Conservation (phyloP, 306 rosid genomes). For the Lotus japonicus region DNA sequence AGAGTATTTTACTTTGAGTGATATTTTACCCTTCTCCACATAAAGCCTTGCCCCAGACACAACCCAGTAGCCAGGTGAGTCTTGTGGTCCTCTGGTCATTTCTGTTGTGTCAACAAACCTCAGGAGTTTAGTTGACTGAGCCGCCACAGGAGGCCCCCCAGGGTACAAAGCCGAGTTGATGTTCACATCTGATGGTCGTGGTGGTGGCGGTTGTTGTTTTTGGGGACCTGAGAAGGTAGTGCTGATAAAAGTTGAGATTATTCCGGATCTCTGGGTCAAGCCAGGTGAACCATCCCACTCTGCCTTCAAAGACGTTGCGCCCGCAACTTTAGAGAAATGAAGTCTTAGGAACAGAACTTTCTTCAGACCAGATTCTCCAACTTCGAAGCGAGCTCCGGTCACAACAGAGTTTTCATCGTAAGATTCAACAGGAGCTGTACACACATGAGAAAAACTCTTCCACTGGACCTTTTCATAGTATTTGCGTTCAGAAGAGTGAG, state of each 20-base stretch:
- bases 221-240: slow-evolving; percentile 62
- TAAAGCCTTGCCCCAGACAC: slow-evolving; percentile 79
- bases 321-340: slow-evolving; percentile 44
- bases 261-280: slow-evolving; percentile 73
- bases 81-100: slow-evolving; percentile 94
- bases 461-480: slow-evolving; percentile 85
- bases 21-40: slow-evolving; percentile 75
- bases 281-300: slow-evolving; percentile 78
- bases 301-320: slow-evolving; percentile 27
- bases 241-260: slow-evolving; percentile 69
- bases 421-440: slow-evolving; percentile 78
- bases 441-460: slow-evolving; percentile 86
- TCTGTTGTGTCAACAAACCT: slow-evolving; percentile 85
- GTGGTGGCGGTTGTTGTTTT: slow-evolving; percentile 57
- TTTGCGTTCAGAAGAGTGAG: slow-evolving; percentile 42
- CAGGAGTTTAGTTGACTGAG: slow-evolving; percentile 66
- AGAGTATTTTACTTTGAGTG: slow-evolving; percentile 70
- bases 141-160: slow-evolving; percentile 70
- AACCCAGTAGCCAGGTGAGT: slow-evolving; percentile 84
- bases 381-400: slow-evolving; percentile 73
- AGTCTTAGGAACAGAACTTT: slow-evolving; percentile 65
- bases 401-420: slow-evolving; percentile 56
- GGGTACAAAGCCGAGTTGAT: slow-evolving; percentile 83
- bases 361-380: slow-evolving; percentile 59
- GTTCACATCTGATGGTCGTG: slow-evolving; percentile 58